Percentiles rank a stretch among this genome's conserved stretches.
These are phyloP conservation scores for Gossypium turneri DNA, from an alignment of 345 rosid genomes.

Conservation along the genomic window DNA sequence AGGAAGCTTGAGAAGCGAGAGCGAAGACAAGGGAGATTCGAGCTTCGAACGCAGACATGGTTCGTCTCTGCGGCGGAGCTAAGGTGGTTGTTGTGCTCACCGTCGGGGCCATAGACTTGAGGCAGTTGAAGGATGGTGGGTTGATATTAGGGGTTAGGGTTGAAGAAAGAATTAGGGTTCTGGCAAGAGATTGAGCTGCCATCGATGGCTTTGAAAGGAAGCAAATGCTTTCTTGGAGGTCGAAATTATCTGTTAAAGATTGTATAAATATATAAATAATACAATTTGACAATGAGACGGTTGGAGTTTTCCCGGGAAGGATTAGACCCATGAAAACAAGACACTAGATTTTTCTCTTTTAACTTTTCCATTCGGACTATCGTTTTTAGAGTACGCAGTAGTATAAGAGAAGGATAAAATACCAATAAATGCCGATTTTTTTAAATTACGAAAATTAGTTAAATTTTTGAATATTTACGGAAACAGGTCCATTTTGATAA, in stretches of 20 bases:
- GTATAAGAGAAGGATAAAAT: no score
- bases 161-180: conserved; percentile 13
- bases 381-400: no score
- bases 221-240: conserved; percentile 16
- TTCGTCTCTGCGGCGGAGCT: conserved; percentile 35
- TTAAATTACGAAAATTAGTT: no score
- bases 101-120: conserved; percentile 30
- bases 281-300: not conserved
- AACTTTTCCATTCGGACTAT: no score
- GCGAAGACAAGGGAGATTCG: conserved; percentile 79
- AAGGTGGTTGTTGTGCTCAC: conserved; percentile 17
- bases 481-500: no score
- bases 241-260: not conserved
- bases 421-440: no score
- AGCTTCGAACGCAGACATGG: conserved; percentile 57
- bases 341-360: not conserved
- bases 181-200: conserved; percentile 23
- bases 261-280: no score
- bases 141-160: not conserved
- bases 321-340: not conserved
- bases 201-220: conserved; percentile 27
- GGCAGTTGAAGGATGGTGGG: conserved; percentile 19
- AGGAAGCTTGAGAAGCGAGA: conserved; percentile 68
- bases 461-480: no score
- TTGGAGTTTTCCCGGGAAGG: not conserved